Percentiles rank a stretch among this genome's conserved stretches.
Evolutionary conservation across 2,329 filamentous ascomycete species (phyloP).

Genomic region (Chlorencoelia australis): DNA sequence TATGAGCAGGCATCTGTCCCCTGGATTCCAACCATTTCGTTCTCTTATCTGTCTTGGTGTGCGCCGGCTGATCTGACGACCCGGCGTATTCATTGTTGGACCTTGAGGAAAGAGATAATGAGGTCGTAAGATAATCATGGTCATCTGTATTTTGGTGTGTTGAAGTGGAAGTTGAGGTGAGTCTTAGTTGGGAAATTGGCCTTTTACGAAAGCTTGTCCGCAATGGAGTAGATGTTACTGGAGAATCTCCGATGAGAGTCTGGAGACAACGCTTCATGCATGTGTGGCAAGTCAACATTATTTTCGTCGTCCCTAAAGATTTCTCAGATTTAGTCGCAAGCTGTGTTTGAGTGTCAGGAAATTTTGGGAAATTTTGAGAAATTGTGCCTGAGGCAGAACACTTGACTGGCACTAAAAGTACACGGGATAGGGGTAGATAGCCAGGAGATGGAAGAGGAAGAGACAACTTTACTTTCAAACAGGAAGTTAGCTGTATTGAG

Average conservation of each 20-base stretch:
- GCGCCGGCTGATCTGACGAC: neutral
- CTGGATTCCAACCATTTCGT: slow-evolving; percentile 18
- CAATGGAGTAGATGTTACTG: slow-evolving; percentile 6
- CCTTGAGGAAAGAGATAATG: no score
- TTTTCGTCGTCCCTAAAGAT: no score
- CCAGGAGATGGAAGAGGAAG: no score
- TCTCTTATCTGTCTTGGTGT: slow-evolving; percentile 5
- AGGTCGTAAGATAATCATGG: slow-evolving; percentile 1
- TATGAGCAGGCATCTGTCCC: slow-evolving; percentile 11
- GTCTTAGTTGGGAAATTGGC: slow-evolving; percentile 1
- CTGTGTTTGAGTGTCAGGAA: no score
- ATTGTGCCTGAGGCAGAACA: no score
- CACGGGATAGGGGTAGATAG: no score
- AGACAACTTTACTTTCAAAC: no score
- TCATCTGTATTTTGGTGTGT: neutral
- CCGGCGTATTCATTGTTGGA: slow-evolving; percentile 1
- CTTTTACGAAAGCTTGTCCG: slow-evolving; percentile 1
- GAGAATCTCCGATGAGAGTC: slow-evolving; percentile 18
- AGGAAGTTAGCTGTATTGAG: no score
- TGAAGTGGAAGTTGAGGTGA: slow-evolving; percentile 3
- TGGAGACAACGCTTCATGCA: slow-evolving; percentile 24
- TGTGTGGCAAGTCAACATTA: slow-evolving; percentile 23
- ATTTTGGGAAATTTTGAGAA: no score
- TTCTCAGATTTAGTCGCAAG: no score
- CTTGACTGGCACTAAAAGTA: no score